Percentiles rank a stretch among this genome's conserved stretches.
These are phyloP conservation scores for Cryphonectria parasitica DNA, from an alignment of 2,329 filamentous ascomycete genomes.

Conservation along the genomic window DNA sequence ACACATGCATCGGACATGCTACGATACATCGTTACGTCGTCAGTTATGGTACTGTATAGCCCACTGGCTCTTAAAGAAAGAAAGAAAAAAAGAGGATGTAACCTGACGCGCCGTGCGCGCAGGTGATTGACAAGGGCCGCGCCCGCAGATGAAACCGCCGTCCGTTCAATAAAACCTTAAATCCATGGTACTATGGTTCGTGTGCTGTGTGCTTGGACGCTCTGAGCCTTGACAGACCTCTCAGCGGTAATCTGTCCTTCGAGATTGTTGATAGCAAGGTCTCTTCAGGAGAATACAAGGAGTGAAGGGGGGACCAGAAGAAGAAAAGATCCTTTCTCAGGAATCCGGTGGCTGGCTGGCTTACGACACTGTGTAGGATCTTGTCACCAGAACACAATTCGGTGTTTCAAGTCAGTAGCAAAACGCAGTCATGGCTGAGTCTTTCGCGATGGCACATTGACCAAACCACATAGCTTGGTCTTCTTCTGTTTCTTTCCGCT, in stretches of 20 bases:
- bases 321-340: not conserved
- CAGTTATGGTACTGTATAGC: not conserved
- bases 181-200: constrained; percentile 7
- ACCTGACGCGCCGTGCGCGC: constrained; percentile 25
- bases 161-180: constrained; percentile 22
- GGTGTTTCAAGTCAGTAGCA: not conserved
- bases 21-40: not conserved
- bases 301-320: too few species aligned
- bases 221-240: constrained; percentile 12
- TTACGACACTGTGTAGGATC: not conserved
- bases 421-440: not conserved
- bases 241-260: not conserved
- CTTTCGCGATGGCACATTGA: not conserved
- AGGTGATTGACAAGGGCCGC: constrained; percentile 24
- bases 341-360: not conserved
- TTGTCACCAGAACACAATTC: not conserved
- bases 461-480: not conserved
- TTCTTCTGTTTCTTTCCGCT: not conserved
- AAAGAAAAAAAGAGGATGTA: not conserved
- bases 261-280: not conserved
- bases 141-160: constrained; percentile 16
- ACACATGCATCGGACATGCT: constrained; percentile 12
- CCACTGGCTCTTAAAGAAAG: not conserved
- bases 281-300: not conserved
- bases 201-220: not conserved